Evolutionary conservation across 371 early-diverging fungal species (phyloP).

Genomic region (Lichtheimia ornata): DNA sequence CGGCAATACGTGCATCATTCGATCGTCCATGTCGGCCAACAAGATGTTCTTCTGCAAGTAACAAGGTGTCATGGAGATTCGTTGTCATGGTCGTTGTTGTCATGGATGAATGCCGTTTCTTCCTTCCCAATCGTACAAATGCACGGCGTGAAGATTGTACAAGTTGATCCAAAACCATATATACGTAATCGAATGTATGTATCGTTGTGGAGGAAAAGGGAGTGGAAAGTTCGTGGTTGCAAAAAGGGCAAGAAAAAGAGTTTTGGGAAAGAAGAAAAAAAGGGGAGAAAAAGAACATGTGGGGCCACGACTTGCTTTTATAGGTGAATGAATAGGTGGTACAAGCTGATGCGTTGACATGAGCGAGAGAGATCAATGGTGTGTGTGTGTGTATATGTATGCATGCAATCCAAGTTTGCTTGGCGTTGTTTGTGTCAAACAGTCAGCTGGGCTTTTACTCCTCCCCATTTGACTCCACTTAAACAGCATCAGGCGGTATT

Average conservation of each 20-base stretch:
- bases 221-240: neutral
- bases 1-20: constrained; percentile 41
- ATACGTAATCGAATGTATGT: neutral
- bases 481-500: too few relatives aligned
- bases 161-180: constrained; percentile 12
- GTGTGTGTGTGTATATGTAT: too few relatives aligned
- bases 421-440: too few relatives aligned
- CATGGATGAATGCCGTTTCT: neutral
- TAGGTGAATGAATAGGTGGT: too few relatives aligned
- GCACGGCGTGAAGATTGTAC: constrained; percentile 20
- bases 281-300: constrained; percentile 1
- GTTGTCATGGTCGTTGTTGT: neutral
- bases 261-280: constrained; percentile 5
- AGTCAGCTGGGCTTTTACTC: too few relatives aligned
- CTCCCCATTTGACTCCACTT: too few relatives aligned
- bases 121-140: constrained; percentile 5
- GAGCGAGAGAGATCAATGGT: too few relatives aligned
- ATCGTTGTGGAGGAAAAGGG: neutral
- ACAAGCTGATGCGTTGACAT: too few relatives aligned
- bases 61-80: constrained; percentile 17
- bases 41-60: constrained; percentile 40
- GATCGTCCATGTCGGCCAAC: constrained; percentile 48
- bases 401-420: too few relatives aligned
- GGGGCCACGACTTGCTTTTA: too few relatives aligned
- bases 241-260: constrained; percentile 4